Evolutionary conservation across 495 filamentous ascomycete genomes (phyloP).

Genomic region (Trichoderma orchidacearum): DNA sequence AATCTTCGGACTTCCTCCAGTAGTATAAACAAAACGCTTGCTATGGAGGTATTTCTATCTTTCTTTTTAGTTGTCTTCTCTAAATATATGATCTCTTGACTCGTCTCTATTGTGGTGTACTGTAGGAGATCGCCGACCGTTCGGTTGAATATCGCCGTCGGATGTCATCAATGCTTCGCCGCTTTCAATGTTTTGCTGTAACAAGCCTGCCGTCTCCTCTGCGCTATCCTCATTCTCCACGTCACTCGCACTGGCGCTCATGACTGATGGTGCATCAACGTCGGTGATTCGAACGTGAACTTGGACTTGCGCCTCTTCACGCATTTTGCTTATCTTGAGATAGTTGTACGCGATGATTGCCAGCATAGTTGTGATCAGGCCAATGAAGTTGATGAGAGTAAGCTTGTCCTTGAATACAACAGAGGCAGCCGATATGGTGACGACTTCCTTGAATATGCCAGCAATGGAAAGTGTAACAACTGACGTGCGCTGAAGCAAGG

Average conservation of each 20-base stretch:
- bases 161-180: slow-evolving; percentile 10
- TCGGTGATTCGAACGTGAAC: slow-evolving; percentile 17
- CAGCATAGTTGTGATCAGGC: slow-evolving; percentile 73
- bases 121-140: background rate
- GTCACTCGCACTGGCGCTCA: slow-evolving; percentile 10
- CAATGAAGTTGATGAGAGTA: slow-evolving; percentile 78
- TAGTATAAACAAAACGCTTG: too few species aligned
- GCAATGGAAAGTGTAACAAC: slow-evolving; percentile 95
- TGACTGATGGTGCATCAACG: background rate
- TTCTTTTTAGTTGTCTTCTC: background rate
- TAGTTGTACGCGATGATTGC: slow-evolving; percentile 89
- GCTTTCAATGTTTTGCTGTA: slow-evolving; percentile 9
- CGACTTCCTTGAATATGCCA: slow-evolving; percentile 98
- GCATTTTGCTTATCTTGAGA: slow-evolving; percentile 86
- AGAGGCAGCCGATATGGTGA: slow-evolving; percentile 85
- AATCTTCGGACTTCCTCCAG: too few species aligned
- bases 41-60: too few species aligned
- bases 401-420: slow-evolving; percentile 81
- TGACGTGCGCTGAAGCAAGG: slow-evolving; percentile 82
- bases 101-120: background rate
- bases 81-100: background rate
- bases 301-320: slow-evolving; percentile 45
- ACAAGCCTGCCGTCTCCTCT: slow-evolving; percentile 11
- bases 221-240: slow-evolving; percentile 9
- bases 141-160: slow-evolving; percentile 11